phyloP scores from a whole-genome alignment of 2,329 filamentous ascomycete genomes.

The Talaromyces sp. region DNA sequence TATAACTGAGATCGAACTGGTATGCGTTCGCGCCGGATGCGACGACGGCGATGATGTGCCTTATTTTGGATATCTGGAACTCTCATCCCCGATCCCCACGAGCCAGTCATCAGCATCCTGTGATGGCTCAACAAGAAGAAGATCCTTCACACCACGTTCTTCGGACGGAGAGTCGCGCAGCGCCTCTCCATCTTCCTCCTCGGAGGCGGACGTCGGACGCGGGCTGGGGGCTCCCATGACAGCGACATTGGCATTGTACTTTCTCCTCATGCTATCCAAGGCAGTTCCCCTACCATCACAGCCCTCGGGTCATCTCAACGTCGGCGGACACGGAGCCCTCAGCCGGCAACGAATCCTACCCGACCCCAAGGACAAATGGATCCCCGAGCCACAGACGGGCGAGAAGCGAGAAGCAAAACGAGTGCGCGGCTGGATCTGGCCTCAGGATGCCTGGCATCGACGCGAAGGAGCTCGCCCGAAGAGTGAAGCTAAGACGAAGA shows the following conservation, averaged over 20 bases:
- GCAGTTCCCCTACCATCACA: constrained; percentile 55
- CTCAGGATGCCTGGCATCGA: constrained; percentile 55
- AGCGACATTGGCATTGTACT: constrained; percentile 57
- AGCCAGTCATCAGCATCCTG: constrained; percentile 30
- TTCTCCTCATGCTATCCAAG: constrained; percentile 61
- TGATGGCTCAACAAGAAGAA: constrained; percentile 12
- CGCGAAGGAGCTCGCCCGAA: constrained; percentile 41
- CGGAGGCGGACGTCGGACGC: neutral
- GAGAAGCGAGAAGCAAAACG: constrained; percentile 58
- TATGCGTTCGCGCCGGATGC: constrained; percentile 75
- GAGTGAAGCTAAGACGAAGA: constrained; percentile 22
- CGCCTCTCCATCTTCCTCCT: constrained; percentile 14
- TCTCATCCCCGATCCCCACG: constrained; percentile 55
- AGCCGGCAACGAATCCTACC: constrained; percentile 50
- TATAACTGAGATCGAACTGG: constrained; percentile 90
- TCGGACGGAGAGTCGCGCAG: constrained; percentile 25
- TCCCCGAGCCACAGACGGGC: constrained; percentile 54
- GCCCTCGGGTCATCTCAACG: constrained; percentile 53
- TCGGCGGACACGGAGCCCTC: constrained; percentile 53
- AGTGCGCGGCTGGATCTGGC: constrained; percentile 57
- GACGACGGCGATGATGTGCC: constrained; percentile 58
- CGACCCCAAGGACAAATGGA: constrained; percentile 56
- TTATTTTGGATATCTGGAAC: constrained; percentile 83
- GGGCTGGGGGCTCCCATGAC: constrained; percentile 43
- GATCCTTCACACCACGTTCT: constrained; percentile 20